Evolutionary conservation across 2,329 filamentous ascomycete species (phyloP).

Genomic region (Ceratocystis albifundus): DNA sequence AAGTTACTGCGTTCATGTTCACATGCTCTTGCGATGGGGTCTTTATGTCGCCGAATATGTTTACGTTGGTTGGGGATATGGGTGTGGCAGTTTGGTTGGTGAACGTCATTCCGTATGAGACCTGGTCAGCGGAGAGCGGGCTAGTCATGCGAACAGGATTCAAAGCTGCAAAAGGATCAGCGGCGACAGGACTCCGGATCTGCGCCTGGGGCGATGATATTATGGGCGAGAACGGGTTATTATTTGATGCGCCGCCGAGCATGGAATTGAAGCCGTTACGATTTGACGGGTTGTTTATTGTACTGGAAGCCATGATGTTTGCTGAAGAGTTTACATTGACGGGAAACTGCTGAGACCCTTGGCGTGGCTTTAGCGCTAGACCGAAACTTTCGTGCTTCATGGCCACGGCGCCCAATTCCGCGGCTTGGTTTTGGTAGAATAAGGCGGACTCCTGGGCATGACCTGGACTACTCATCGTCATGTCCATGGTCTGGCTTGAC

Average conservation of each 20-base stretch:
- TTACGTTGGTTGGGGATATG: constrained; percentile 4
- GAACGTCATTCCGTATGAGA: constrained; percentile 8
- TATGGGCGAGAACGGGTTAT: constrained; percentile 15
- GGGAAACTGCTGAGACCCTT: constrained; percentile 4
- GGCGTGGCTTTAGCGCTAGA: not conserved
- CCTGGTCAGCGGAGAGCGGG: constrained; percentile 13
- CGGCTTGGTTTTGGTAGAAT: constrained; percentile 12
- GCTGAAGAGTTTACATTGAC: constrained; percentile 1
- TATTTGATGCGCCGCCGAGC: constrained; percentile 1
- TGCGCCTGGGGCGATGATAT: constrained; percentile 16
- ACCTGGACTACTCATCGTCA: constrained; percentile 5
- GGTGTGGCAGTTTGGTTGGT: not conserved
- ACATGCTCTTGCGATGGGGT: not conserved
- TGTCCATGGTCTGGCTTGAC: not conserved
- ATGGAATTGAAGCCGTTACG: constrained; percentile 9
- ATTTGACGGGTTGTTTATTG: constrained; percentile 11
- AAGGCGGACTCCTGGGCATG: constrained; percentile 1
- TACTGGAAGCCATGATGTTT: constrained; percentile 17
- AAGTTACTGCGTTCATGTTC: not conserved
- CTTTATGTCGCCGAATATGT: not conserved
- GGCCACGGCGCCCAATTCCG: constrained; percentile 10
- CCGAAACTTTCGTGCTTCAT: not conserved
- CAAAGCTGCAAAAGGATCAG: constrained; percentile 14
- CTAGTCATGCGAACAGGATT: constrained; percentile 13
- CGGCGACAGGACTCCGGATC: not conserved